Conservation (phyloP, 2,329 filamentous ascomycete species). For the Grosmannia huntii region DNA sequence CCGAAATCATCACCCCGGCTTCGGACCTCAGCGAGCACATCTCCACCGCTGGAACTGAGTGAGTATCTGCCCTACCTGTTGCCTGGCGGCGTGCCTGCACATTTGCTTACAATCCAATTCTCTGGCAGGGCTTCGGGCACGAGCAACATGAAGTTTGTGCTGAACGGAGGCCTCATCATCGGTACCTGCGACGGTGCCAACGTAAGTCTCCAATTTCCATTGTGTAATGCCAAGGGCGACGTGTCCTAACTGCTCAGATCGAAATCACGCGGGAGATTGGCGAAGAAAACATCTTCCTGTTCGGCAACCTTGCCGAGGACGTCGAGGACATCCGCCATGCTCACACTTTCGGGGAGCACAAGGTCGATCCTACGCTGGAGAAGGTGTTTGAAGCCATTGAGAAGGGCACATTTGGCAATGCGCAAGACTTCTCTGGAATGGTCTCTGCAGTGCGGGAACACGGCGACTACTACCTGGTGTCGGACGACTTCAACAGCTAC, state of each 20-base stretch:
- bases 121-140: constrained; percentile 54
- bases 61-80: constrained; percentile 18
- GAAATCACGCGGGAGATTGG: constrained; percentile 96
- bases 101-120: background rate
- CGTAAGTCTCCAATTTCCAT: constrained; percentile 38
- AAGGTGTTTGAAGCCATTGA: constrained; percentile 79
- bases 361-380: constrained; percentile 61
- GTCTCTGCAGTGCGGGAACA: constrained; percentile 79
- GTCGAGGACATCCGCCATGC: constrained; percentile 89
- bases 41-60: constrained; percentile 91
- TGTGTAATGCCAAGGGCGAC: background rate
- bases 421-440: constrained; percentile 66
- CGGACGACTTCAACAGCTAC: constrained; percentile 94
- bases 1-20: constrained; percentile 88
- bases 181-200: constrained; percentile 97
- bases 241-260: constrained; percentile 39
- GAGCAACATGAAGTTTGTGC: constrained; percentile 99
- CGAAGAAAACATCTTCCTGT: constrained; percentile 96
- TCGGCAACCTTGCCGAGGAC: constrained; percentile 89
- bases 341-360: constrained; percentile 72
- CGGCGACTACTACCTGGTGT: constrained; percentile 94
- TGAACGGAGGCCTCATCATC: constrained; percentile 95
- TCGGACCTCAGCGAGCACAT: constrained; percentile 98
- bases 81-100: background rate
- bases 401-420: constrained; percentile 66